phyloP scores from a whole-genome alignment of 305 asterid species.

The Solanum hybrid region DNA sequence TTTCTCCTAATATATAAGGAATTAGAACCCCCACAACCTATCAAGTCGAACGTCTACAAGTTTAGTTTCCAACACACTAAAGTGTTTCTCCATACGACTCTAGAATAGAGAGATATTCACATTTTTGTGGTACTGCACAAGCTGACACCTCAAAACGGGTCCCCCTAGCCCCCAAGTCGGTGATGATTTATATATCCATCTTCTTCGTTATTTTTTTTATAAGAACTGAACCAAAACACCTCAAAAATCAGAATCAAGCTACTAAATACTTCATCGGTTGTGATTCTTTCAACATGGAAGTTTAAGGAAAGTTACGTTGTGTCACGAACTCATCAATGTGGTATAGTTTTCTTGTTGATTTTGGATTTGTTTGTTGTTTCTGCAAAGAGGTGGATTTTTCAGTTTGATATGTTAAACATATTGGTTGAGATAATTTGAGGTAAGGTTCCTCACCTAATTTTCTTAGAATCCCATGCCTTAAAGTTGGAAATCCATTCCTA shows the following conservation, averaged over 20 bases:
- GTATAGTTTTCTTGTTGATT: neutral
- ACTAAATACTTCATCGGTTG: neutral
- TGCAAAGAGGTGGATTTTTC: neutral
- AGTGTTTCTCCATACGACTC: neutral
- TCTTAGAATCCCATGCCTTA: neutral
- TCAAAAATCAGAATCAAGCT: neutral
- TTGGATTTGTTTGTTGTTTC: neutral
- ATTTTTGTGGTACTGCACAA: neutral
- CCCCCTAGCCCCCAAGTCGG: neutral
- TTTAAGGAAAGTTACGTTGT: neutral
- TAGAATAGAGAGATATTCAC: neutral
- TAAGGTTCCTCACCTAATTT: neutral
- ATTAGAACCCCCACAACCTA: neutral
- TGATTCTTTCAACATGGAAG: neutral
- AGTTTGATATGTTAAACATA: neutral
- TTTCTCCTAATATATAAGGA: neutral
- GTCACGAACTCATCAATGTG: neutral
- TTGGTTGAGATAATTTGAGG: neutral
- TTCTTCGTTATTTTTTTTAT: too few relatives aligned
- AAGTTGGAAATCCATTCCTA: too few relatives aligned
- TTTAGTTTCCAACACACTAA: neutral
- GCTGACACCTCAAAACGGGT: neutral
- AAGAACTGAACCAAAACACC: neutral
- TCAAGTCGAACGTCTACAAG: neutral
- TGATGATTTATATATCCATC: neutral